These are phyloP conservation scores for Euptelea pleiosperma DNA, from an alignment of 164 flowering plant species.

Conservation along the genomic window DNA sequence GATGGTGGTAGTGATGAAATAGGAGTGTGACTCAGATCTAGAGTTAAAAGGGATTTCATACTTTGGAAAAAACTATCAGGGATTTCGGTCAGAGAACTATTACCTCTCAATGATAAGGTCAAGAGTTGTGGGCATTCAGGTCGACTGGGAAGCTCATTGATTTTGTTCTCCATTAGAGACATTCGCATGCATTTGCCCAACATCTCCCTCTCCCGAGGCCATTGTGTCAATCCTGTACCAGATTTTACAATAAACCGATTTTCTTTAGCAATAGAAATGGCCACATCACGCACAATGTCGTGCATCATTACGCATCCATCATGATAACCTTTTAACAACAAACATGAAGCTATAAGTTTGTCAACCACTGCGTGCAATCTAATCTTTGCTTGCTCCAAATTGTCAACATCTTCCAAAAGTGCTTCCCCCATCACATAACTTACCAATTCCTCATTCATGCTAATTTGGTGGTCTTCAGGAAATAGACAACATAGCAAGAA, in stretches of 20 bases:
- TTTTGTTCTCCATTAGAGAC: not conserved
- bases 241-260: not conserved
- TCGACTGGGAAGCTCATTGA: not conserved
- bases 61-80: conserved; percentile 6
- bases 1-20: conserved; percentile 10
- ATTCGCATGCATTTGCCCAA: too few relatives aligned
- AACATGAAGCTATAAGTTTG: conserved; percentile 14
- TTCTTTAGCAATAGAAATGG: conserved; percentile 1
- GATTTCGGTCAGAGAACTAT: not conserved
- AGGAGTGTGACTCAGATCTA: conserved; percentile 1
- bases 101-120: not conserved
- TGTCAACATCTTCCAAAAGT: not conserved
- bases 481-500: conserved; percentile 23
- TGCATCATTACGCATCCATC: conserved; percentile 6
- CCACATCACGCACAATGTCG: conserved; percentile 14
- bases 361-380: not conserved
- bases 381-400: conserved; percentile 10
- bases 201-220: conserved; percentile 14
- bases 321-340: conserved; percentile 10
- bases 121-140: conserved; percentile 4
- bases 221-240: conserved; percentile 3
- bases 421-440: conserved; percentile 12
- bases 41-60: too few relatives aligned
- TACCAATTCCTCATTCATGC: not conserved
- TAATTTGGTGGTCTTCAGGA: conserved; percentile 9